Conservation (phyloP, 2,329 filamentous ascomycete species). For the Coleophoma crateriformis region DNA sequence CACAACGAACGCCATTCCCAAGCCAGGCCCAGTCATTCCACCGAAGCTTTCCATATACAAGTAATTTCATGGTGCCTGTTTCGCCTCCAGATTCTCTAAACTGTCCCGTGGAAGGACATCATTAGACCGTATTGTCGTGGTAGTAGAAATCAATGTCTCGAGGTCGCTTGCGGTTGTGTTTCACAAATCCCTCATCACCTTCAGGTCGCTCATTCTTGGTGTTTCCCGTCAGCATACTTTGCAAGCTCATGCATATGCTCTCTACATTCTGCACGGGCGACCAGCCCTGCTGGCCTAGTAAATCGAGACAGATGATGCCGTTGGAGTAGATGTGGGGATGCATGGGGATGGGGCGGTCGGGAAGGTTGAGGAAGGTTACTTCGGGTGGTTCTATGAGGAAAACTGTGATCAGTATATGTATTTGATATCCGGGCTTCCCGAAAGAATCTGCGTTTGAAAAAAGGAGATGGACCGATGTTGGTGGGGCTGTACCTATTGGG, state of each 20-base stretch:
- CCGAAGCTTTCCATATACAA: no score
- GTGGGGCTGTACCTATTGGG: constrained; percentile 67
- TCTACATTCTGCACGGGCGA: constrained; percentile 96
- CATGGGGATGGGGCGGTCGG: constrained; percentile 72
- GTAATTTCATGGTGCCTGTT: no score
- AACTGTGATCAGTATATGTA: not conserved
- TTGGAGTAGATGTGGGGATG: constrained; percentile 98
- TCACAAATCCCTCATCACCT: constrained; percentile 86
- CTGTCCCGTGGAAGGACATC: not conserved
- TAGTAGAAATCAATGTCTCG: constrained; percentile 92
- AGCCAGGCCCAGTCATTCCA: no score
- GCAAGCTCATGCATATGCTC: constrained; percentile 92
- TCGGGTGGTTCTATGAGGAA: constrained; percentile 73
- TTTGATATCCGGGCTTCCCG: not conserved
- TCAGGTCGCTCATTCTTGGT: constrained; percentile 84
- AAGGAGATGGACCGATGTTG: not conserved
- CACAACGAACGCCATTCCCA: no score
- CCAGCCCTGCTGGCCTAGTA: constrained; percentile 86
- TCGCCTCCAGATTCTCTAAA: not conserved
- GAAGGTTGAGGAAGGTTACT: constrained; percentile 73
- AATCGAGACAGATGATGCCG: constrained; percentile 95
- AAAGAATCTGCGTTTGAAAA: not conserved
- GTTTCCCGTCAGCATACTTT: constrained; percentile 97
- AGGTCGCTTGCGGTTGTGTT: constrained; percentile 70
- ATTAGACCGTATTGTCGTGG: constrained; percentile 75